phyloP scores from a whole-genome alignment of 2,329 filamentous ascomycete genomes.

The Trichoderma polysporum region DNA sequence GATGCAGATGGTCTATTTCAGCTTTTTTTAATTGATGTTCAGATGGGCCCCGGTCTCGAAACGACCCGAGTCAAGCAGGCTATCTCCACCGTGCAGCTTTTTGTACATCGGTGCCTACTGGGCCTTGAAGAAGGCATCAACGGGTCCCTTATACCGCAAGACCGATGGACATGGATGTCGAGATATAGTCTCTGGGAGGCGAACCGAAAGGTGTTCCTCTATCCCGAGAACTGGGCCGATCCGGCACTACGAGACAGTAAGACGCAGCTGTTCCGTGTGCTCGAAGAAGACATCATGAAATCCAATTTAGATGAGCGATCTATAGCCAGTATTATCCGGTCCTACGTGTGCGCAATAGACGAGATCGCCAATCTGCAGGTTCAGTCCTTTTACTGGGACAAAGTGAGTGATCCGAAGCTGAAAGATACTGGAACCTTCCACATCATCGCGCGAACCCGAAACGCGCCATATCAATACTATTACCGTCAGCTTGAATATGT shows the following conservation, averaged over 20 bases:
- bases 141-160: not conserved
- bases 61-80: slow-evolving; percentile 23
- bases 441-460: not conserved
- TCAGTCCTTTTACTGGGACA: not conserved
- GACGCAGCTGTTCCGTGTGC: not conserved
- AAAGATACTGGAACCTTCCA: not conserved
- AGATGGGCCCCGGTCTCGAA: slow-evolving; percentile 19
- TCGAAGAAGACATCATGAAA: slow-evolving; percentile 5
- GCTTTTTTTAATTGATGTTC: slow-evolving; percentile 21
- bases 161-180: slow-evolving; percentile 13
- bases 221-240: slow-evolving; percentile 21
- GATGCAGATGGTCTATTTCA: not conserved
- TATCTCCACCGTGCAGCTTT: slow-evolving; percentile 22
- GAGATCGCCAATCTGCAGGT: slow-evolving; percentile 8
- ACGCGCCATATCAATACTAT: not conserved
- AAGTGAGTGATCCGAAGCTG: not conserved
- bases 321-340: not conserved
- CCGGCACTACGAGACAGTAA: slow-evolving; percentile 18
- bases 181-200: slow-evolving; percentile 16
- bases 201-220: slow-evolving; percentile 17
- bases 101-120: slow-evolving; percentile 22
- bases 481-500: not conserved
- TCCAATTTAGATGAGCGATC: not conserved
- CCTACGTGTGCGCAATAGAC: not conserved
- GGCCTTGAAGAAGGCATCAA: slow-evolving; percentile 3